Evolutionary conservation across 768 basidiomycete species (phyloP), one percentile per base, ranked within the genome.

Genomic region (Lyophyllum decastes): DNA sequence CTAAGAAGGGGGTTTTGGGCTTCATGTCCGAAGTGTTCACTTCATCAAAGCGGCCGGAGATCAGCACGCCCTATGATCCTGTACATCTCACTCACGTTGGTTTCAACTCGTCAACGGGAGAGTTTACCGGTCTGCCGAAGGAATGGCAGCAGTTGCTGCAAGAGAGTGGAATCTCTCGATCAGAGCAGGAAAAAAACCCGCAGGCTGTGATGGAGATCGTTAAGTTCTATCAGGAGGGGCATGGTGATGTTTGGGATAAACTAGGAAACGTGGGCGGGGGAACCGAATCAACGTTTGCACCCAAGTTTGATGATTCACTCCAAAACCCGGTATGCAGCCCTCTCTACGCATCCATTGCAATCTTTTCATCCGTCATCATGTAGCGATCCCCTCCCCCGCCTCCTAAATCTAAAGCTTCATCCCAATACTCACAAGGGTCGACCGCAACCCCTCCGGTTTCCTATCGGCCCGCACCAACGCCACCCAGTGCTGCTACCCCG

Each of bases 31-130:
- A 78, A 53, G 74, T 80, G 64, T 87, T 93, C 72, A 87, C 82
- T 68, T 79, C 83, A 55, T 82, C 82, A 38, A 93, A 91, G 73
- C 84, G 89, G 12, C 86, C 84, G 14, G 94, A 96, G 74, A 98
- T 99, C 79, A 94, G 92, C 70, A 95, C 95, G 0, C 97, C 97
- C 0, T 98, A 96, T 71, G 97, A 99, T 74, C 97, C 97, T 30
- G 96, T 98, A 38, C 96, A 98, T 77, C 89, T 99, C 67, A 98
- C 97, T 2, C 97, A 99, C 70, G 97, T 99, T 70, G 96, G 96
- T 58, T 98, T 98, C 86, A 98, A 99, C 73, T 92, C 93, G 6
- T 96, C 94, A 55, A 98, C 96, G 0, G 97, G 97, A 57, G 96
- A 99, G 75, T 98, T 95, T 76, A 95, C 94, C 9, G 97, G 97